Evolutionary conservation across 2,329 filamentous ascomycete genomes (phyloP), one percentile per base, ranked within the genome.

Genomic region (Aspergillus carbonarius): DNA sequence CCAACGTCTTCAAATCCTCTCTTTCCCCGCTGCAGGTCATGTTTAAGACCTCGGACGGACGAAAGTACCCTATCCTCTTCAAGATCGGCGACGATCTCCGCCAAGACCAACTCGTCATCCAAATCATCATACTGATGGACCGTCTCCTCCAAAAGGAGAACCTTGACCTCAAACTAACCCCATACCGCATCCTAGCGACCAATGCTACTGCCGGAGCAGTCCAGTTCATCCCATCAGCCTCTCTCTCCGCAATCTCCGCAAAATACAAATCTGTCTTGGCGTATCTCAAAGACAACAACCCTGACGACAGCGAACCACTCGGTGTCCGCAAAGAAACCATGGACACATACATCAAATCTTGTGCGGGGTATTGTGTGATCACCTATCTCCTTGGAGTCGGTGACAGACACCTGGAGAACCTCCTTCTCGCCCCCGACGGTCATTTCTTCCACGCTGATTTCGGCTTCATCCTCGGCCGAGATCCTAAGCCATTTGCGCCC

Each of bases 361-460:
- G 95, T 71, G 95, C 95, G 0, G 95, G 95, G 34, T 99, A 99
- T 77, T 98, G 95, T 74, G 95, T 99, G 13, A 97, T 99, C 66
- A 99, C 96, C 0, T 99, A 99, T 74, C 90, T 99, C 15, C 85
- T 99, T 12, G 96, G 95, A 32, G 95, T 99, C 2, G 95, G 95
- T 18, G 95, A 99, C 73, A 88, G 95, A 1, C 95, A 99, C 76
- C 83, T 98, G 2, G 95, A 99, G 74, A 99, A 99, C 69, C 85
- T 99, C 1, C 86, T 99, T 25, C 85, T 99, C 5, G 86, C 92
- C 0, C 93, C 95, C 0, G 89, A 93, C 66, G 95, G 86, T 4
- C 92, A 96, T 75, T 99, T 99, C 81, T 97, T 99, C 83, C 95
- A 99, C 73, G 93, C 93, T 30, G 95, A 99, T 74, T 99, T 99